These are phyloP conservation scores for Aspergillus quadrilineatus DNA, from an alignment of 2,329 filamentous ascomycete species.

Conservation along the genomic window DNA sequence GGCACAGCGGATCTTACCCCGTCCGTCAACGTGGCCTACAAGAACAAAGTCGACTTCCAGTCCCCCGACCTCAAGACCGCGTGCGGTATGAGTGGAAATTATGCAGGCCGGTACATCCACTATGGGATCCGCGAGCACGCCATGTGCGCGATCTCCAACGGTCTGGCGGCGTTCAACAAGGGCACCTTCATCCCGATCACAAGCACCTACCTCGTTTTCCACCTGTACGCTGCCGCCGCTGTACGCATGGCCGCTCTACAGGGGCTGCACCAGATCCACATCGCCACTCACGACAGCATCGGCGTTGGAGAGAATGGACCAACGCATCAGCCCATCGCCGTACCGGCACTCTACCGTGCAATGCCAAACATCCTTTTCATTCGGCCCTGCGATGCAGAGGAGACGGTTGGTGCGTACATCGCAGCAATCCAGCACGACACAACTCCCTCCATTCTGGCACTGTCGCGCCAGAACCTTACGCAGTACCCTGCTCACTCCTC, in stretches of 20 bases:
- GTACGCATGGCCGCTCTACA: slow-evolving; percentile 16
- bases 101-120: slow-evolving; percentile 14
- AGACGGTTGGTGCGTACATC: slow-evolving; percentile 10
- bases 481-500: slow-evolving; percentile 36
- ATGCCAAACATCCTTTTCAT: slow-evolving; percentile 16
- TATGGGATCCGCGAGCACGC: slow-evolving; percentile 17
- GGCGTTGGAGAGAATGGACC: slow-evolving; percentile 17
- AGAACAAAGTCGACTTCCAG: slow-evolving; percentile 16
- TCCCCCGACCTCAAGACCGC: slow-evolving; percentile 14
- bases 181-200: slow-evolving; percentile 14
- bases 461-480: background rate
- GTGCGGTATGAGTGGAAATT: slow-evolving; percentile 12
- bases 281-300: slow-evolving; percentile 19
- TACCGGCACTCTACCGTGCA: slow-evolving; percentile 11
- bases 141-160: slow-evolving; percentile 17
- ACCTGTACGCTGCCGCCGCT: slow-evolving; percentile 13
- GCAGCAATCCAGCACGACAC: slow-evolving; percentile 10
- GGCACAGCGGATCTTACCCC: slow-evolving; percentile 13
- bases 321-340: slow-evolving; percentile 17
- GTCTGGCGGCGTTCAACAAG: slow-evolving; percentile 19
- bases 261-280: slow-evolving; percentile 14
- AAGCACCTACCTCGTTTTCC: slow-evolving; percentile 15
- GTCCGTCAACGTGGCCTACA: slow-evolving; percentile 12
- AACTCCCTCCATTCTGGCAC: slow-evolving; percentile 13
- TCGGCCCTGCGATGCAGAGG: slow-evolving; percentile 16